These are phyloP conservation scores for Kuraishia floccosa DNA, from an alignment of 805 yeast species.

Conservation along the genomic window DNA sequence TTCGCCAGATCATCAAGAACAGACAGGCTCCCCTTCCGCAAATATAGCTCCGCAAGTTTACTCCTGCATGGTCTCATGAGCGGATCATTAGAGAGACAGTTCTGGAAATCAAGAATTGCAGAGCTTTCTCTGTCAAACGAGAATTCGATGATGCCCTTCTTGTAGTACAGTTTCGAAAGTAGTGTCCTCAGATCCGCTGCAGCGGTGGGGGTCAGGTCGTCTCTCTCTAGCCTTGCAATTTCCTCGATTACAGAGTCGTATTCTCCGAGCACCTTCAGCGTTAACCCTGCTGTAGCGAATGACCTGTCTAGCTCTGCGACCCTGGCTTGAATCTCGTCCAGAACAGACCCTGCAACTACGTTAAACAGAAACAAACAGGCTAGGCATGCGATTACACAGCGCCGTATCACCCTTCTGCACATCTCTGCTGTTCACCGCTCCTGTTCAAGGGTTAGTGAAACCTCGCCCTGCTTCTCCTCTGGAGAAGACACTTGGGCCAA, in stretches of 20 bases:
- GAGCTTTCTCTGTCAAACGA: slow-evolving; percentile 39
- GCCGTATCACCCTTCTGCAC: too few species aligned
- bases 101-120: slow-evolving; percentile 42
- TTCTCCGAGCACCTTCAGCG: slow-evolving; percentile 1
- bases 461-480: too few species aligned
- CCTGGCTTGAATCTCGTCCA: not conserved
- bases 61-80: slow-evolving; percentile 33
- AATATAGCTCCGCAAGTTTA: slow-evolving; percentile 34
- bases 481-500: too few species aligned
- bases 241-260: slow-evolving; percentile 1
- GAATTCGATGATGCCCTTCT: slow-evolving; percentile 50
- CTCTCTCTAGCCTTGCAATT: not conserved
- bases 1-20: not conserved
- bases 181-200: not conserved
- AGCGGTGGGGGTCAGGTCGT: not conserved
- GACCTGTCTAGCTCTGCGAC: slow-evolving; percentile 1
- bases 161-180: slow-evolving; percentile 28
- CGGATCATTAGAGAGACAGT: slow-evolving; percentile 28
- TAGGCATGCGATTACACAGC: too few species aligned
- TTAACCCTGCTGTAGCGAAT: not conserved
- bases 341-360: too few species aligned
- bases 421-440: too few species aligned
- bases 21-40: slow-evolving; percentile 40
- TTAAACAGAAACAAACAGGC: too few species aligned
- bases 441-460: too few species aligned